These are phyloP conservation scores for Psilocybe azurescens DNA, from an alignment of 768 basidiomycete species.

Conservation along the genomic window DNA sequence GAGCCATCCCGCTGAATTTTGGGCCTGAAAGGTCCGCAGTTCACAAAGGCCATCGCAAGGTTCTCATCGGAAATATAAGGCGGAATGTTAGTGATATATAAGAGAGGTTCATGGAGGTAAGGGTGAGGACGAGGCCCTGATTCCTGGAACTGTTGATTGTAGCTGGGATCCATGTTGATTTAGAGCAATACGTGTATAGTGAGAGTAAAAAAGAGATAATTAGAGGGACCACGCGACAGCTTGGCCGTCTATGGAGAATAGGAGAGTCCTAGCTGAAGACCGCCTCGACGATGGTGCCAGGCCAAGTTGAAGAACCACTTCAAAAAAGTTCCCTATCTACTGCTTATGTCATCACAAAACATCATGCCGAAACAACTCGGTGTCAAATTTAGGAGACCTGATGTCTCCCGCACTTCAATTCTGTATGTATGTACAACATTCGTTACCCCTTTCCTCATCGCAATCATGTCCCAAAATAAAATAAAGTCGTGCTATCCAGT, in stretches of 20 bases:
- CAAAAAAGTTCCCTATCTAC: constrained; percentile 25
- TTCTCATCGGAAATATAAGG: constrained; percentile 77
- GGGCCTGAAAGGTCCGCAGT: constrained; percentile 83
- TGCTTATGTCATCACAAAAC: constrained; percentile 21
- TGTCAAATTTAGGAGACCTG: background rate
- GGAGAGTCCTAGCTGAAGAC: constrained; percentile 26
- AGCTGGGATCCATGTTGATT: constrained; percentile 52
- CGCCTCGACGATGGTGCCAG: constrained; percentile 33
- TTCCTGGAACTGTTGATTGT: constrained; percentile 40
- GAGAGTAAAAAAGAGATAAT: constrained; percentile 18
- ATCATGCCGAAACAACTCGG: background rate
- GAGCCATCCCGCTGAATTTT: constrained; percentile 68
- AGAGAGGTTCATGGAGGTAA: constrained; percentile 81
- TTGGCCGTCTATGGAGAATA: constrained; percentile 5
- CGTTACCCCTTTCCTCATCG: background rate
- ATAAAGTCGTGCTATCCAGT: background rate
- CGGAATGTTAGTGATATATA: constrained; percentile 83
- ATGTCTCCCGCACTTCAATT: background rate
- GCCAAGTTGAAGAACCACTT: constrained; percentile 14
- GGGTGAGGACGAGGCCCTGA: constrained; percentile 67
- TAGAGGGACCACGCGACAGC: constrained; percentile 7
- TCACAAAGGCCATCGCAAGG: constrained; percentile 73
- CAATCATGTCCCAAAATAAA: background rate
- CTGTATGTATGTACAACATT: constrained; percentile 5
- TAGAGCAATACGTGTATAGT: constrained; percentile 19